Base-by-base conservation (phyloP, 805 yeast genomes). In the Gaillardinia entomophila region DNA sequence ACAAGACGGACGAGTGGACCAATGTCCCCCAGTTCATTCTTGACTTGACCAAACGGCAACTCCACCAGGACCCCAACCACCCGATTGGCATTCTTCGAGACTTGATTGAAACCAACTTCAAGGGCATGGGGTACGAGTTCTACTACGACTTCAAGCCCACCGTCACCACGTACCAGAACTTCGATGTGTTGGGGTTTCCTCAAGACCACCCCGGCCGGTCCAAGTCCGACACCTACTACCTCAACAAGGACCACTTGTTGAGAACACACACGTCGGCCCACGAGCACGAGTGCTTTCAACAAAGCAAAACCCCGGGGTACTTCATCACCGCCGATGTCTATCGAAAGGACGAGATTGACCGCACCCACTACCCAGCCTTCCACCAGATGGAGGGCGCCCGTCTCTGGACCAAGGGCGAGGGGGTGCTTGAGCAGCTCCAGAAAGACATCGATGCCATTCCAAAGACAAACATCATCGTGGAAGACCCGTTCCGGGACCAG, bases 351-450 rank as follows among this genome's bases (percentile, higher is more conserved):
- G 96, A 90, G 49, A 86, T 92, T 35, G 98, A 92, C 57, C 71
- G 85, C 43, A 88, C 97, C 0, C 98, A 92, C 56, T 92, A 92
- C 53, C 97, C 98, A 1, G 97, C 84, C 1, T 92, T 92, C 61
- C 97, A 92, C 51, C 98, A 92, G 58, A 77, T 92, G 87, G 98
- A 92, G 60, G 98, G 97, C 29, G 97, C 96, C 2, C 66, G 92
- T 37, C 57, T 81, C 2, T 92, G 97, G 97, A 62, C 74, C 6
- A 64, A 81, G 33, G 53, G 57, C 10, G 62, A 56, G 0, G 61
- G 71, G 40, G 63, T 85, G 11, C 60, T 68, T 33, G 44, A 53
- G 24, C 41, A 43, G 10, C 46, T 66, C 27, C 35, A 47, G 32
- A 40, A 49, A 2, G 96, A 87, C 48, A 73, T 86, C 16, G 76